Evolutionary conservation across 257 asterid species (phyloP).

Genomic region (Sherardia arvensis): DNA sequence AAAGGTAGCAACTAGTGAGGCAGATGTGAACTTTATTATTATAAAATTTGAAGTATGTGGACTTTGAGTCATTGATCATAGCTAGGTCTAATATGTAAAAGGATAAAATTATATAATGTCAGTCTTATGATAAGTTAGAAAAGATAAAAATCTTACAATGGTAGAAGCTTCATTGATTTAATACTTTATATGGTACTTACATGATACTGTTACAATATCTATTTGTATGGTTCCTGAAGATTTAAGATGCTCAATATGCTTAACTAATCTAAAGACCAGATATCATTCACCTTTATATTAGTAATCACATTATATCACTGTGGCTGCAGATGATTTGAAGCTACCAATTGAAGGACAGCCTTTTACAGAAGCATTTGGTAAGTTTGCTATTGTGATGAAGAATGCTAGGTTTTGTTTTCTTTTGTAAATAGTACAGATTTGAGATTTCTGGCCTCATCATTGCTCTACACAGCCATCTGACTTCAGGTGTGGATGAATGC

Average conservation of each 20-base stretch:
- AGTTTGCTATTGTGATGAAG: neutral
- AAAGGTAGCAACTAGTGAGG: constrained; percentile 32
- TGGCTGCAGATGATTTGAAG: constrained; percentile 59
- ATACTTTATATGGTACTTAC: neutral
- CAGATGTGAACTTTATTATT: constrained; percentile 24
- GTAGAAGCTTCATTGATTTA: neutral
- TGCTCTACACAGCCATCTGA: neutral
- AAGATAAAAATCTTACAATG: neutral
- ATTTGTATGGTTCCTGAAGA: neutral
- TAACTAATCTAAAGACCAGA: neutral
- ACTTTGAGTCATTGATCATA: neutral
- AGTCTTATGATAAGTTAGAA: neutral
- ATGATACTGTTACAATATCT: neutral
- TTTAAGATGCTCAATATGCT: neutral
- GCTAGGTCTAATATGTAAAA: neutral
- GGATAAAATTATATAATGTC: neutral
- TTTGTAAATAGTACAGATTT: neutral
- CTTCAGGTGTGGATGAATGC: neutral
- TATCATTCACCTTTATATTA: constrained; percentile 1
- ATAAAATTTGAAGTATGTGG: neutral
- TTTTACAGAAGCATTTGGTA: constrained; percentile 66
- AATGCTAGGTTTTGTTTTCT: neutral
- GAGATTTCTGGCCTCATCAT: neutral
- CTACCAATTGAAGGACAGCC: constrained; percentile 54
- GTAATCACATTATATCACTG: constrained; percentile 3